Percentiles rank a stretch among this genome's conserved stretches.
Conservation (phyloP, 345 rosid species). For the Melastoma malabathricum region DNA sequence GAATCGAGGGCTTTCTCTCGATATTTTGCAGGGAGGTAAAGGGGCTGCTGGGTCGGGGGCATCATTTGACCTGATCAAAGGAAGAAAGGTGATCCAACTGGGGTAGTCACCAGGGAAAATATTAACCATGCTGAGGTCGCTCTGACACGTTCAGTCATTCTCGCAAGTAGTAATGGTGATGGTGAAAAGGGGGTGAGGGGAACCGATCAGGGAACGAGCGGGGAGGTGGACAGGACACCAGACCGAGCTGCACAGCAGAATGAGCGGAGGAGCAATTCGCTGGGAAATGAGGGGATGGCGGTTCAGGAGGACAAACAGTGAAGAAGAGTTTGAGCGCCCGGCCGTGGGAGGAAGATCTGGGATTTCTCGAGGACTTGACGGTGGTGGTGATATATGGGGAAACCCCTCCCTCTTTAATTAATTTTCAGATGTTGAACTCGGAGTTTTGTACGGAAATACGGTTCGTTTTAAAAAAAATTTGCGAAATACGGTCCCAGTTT, state of each 20-base stretch:
- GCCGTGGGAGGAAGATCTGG: constrained; percentile 96
- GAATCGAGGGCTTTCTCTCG: neutral
- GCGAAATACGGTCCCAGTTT: too few relatives aligned
- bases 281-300: too few relatives aligned
- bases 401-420: constrained; percentile 17
- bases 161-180: constrained; percentile 46
- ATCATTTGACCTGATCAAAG: constrained; percentile 14
- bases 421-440: too few relatives aligned
- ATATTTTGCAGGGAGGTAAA: constrained; percentile 23
- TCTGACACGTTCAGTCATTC: constrained; percentile 23
- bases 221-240: constrained; percentile 66
- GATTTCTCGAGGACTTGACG: constrained; percentile 64
- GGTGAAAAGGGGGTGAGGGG: constrained; percentile 25
- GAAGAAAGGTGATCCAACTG: constrained; percentile 21
- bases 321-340: constrained; percentile 42
- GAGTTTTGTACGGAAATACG: too few relatives aligned
- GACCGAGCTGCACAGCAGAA: neutral
- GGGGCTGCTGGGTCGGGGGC: constrained; percentile 4
- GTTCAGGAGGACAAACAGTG: constrained; percentile 34
- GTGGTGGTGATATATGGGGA: neutral
- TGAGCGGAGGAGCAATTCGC: too few relatives aligned
- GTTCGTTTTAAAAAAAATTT: too few relatives aligned
- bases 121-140: constrained; percentile 22
- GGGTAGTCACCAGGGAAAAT: constrained; percentile 22
- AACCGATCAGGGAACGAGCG: constrained; percentile 34